These are phyloP conservation scores for Nannochloropsis gaditana DNA, from an alignment of 108 stramenopile species.

Conservation along the genomic window DNA sequence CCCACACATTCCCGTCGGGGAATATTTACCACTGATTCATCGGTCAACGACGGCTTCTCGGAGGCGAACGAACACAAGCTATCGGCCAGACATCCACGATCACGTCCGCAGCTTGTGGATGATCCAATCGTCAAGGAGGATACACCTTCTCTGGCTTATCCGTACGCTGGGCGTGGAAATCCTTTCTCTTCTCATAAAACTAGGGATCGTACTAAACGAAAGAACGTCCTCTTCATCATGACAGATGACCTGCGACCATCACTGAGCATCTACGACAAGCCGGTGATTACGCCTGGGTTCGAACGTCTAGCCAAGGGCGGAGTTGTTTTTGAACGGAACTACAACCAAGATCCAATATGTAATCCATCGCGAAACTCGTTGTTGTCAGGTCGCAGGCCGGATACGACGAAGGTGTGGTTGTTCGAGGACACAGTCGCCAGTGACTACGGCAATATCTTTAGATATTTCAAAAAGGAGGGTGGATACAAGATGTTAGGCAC, in stretches of 20 bases:
- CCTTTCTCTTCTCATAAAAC: not conserved
- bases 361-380: constrained; percentile 19
- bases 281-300: constrained; percentile 16
- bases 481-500: not conserved
- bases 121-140: not conserved
- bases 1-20: too few relatives aligned
- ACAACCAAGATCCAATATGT: constrained; percentile 18
- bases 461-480: not conserved
- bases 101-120: not conserved
- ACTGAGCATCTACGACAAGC: constrained; percentile 9
- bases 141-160: not conserved
- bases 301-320: constrained; percentile 19
- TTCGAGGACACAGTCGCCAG: not conserved
- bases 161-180: not conserved
- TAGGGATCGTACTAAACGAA: not conserved
- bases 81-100: not conserved
- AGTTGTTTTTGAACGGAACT: constrained; percentile 21
- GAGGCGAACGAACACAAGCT: not conserved
- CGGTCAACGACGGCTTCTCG: not conserved
- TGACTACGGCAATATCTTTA: not conserved
- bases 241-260: constrained; percentile 19
- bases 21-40: too few relatives aligned
- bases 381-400: not conserved
- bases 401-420: constrained; percentile 8
- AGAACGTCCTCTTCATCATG: constrained; percentile 23